These are phyloP conservation scores for Termitomyces sp. DNA, from an alignment of 768 basidiomycete genomes.

Conservation along the genomic window DNA sequence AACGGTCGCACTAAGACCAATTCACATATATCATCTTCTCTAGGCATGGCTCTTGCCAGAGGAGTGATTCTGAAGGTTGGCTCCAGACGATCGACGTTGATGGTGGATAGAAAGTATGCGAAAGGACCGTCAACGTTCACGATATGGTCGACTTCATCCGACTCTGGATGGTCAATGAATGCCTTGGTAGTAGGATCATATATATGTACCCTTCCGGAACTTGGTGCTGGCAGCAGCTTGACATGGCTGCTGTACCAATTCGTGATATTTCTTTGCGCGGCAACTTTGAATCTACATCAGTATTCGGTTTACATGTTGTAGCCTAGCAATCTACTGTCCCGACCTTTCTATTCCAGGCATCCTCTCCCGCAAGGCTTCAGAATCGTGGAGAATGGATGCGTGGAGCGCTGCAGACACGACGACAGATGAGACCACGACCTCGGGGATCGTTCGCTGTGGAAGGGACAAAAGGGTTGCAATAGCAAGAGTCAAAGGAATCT, in stretches of 20 bases:
- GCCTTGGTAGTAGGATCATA: conserved; percentile 49
- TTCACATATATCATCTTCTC: conserved; percentile 52
- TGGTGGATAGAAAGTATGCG: conserved; percentile 76
- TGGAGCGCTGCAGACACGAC: conserved; percentile 85
- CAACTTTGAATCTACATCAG: conserved; percentile 67
- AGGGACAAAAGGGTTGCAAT: conserved; percentile 38
- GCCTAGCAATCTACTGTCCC: not conserved
- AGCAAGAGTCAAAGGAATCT: conserved; percentile 47
- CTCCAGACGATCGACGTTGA: conserved; percentile 85
- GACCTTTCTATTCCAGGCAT: conserved; percentile 68
- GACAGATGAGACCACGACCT: conserved; percentile 52
- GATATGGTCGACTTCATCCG: conserved; percentile 24
- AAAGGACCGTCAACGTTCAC: conserved; percentile 70
- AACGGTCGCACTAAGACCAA: conserved; percentile 71
- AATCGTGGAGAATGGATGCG: conserved; percentile 78
- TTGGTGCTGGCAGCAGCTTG: conserved; percentile 44
- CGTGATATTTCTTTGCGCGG: conserved; percentile 68
- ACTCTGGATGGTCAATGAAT: conserved; percentile 40
- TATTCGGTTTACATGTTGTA: not conserved
- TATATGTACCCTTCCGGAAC: conserved; percentile 38
- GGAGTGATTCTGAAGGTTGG: conserved; percentile 76
- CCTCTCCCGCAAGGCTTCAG: conserved; percentile 62
- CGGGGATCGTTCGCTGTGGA: conserved; percentile 18
- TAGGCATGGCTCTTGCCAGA: conserved; percentile 39
- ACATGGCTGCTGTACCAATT: conserved; percentile 64